Conservation (phyloP, 192 early-diverging fungal species). For the Coemansia sp. region DNA sequence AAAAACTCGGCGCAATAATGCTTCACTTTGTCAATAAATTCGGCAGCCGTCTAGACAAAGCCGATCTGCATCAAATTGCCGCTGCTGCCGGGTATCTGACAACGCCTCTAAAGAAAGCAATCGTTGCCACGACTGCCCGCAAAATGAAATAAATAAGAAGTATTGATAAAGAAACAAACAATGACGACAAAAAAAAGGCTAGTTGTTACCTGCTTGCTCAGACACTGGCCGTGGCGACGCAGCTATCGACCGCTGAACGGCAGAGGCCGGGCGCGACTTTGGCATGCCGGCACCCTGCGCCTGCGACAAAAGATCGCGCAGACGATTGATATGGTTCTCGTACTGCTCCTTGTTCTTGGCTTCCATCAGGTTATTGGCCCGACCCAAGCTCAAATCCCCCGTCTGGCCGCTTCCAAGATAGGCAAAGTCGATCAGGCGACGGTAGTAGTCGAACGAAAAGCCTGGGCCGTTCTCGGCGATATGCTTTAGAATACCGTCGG, state of each 20-base stretch:
- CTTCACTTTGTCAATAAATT: slow-evolving; percentile 46
- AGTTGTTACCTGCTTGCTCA: not conserved
- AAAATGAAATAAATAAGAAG: slow-evolving; percentile 13
- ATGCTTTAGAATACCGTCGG: slow-evolving; percentile 59
- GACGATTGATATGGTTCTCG: slow-evolving; percentile 26
- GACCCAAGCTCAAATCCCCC: slow-evolving; percentile 17
- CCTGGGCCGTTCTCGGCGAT: slow-evolving; percentile 56
- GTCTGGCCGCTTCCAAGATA: slow-evolving; percentile 49
- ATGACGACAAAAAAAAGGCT: not conserved
- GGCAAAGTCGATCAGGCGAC: slow-evolving; percentile 68
- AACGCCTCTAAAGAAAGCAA: slow-evolving; percentile 33
- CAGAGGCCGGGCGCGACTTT: not conserved
- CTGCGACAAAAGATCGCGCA: slow-evolving; percentile 34
- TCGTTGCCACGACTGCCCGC: slow-evolving; percentile 15
- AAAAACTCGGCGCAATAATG: slow-evolving; percentile 36
- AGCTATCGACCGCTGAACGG: slow-evolving; percentile 3
- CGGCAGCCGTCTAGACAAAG: slow-evolving; percentile 12
- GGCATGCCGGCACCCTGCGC: slow-evolving; percentile 13
- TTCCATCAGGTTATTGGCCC: slow-evolving; percentile 31
- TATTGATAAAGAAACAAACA: not conserved
- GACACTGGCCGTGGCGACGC: slow-evolving; percentile 3
- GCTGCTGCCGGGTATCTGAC: slow-evolving; percentile 20
- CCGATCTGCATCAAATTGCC: slow-evolving; percentile 20
- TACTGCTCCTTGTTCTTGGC: slow-evolving; percentile 30
- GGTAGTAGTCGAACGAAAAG: slow-evolving; percentile 83